phyloP scores from a whole-genome alignment of 2,329 filamentous ascomycete genomes.

The Fusarium chlamydosporum region DNA sequence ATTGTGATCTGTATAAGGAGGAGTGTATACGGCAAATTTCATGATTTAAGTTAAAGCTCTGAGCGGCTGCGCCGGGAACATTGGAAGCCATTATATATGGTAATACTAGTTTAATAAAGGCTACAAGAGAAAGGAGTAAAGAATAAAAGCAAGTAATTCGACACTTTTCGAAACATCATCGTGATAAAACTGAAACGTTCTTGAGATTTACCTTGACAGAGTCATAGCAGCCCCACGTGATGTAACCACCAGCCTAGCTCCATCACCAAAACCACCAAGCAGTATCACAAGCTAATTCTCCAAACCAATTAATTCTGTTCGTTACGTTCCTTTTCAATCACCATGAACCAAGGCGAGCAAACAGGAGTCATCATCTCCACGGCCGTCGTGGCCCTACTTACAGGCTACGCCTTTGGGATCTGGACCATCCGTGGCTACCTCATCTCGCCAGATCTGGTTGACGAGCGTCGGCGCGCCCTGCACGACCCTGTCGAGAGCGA shows the following conservation, averaged over 20 bases:
- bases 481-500: slow-evolving; percentile 76
- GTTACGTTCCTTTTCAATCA: slow-evolving; percentile 18
- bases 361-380: slow-evolving; percentile 78
- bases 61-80: slow-evolving; percentile 9
- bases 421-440: slow-evolving; percentile 75
- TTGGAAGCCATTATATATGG: background rate
- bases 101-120: background rate
- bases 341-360: slow-evolving; percentile 59
- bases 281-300: slow-evolving; percentile 17
- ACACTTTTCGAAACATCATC: background rate
- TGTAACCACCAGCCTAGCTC: slow-evolving; percentile 32
- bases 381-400: slow-evolving; percentile 78
- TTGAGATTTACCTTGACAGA: background rate
- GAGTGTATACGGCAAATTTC: background rate
- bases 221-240: slow-evolving; percentile 40
- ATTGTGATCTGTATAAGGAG: background rate
- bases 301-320: background rate
- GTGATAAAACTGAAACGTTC: slow-evolving; percentile 3
- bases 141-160: background rate
- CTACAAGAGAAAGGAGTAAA: background rate
- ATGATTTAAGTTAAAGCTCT: background rate
- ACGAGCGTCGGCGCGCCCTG: slow-evolving; percentile 69
- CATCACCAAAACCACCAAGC: slow-evolving; percentile 29
- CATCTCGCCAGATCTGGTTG: slow-evolving; percentile 67
- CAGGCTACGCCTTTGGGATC: slow-evolving; percentile 85